Percentiles rank a stretch among this genome's conserved stretches.
These are phyloP conservation scores for Urtica urens DNA, from an alignment of 306 rosid species.

Conservation along the genomic window DNA sequence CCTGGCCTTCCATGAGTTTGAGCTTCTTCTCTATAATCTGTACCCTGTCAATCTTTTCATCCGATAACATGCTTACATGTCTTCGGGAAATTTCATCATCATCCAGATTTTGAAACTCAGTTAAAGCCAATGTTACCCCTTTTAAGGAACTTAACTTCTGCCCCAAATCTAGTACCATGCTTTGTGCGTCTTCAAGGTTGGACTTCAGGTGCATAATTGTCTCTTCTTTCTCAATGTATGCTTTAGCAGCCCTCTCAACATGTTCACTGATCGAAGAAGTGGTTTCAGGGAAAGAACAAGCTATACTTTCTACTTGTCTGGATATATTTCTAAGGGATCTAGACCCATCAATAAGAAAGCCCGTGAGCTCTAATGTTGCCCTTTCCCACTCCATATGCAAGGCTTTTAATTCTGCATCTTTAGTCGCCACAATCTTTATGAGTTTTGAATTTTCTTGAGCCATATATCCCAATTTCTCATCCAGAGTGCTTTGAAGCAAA, in stretches of 20 bases:
- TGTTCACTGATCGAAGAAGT: conserved; percentile 49
- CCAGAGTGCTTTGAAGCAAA: conserved; percentile 52
- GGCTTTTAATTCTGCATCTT: conserved; percentile 54
- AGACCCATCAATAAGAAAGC: conserved; percentile 79
- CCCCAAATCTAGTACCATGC: conserved; percentile 55
- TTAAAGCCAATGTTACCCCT: conserved; percentile 61
- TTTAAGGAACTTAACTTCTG: conserved; percentile 60
- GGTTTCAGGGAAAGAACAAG: conserved; percentile 57
- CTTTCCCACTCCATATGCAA: conserved; percentile 66
- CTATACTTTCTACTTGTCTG: conserved; percentile 58
- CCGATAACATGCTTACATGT: conserved; percentile 30
- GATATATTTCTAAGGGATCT: conserved; percentile 77
- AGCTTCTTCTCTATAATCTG: conserved; percentile 33
- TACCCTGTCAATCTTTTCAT: conserved; percentile 35
- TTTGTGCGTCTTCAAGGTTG: conserved; percentile 75
- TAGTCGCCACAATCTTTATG: conserved; percentile 37
- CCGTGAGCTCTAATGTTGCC: conserved; percentile 66
- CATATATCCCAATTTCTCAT: conserved; percentile 41
- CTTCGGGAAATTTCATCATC: conserved; percentile 26
- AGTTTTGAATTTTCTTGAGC: conserved; percentile 58
- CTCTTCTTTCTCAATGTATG: conserved; percentile 76
- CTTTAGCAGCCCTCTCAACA: conserved; percentile 57
- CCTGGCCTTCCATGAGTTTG: conserved; percentile 28
- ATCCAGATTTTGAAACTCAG: conserved; percentile 40
- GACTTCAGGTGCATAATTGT: conserved; percentile 50